phyloP scores from a whole-genome alignment of 176 grass and related monocot genomes.

The Juncus inflexus region DNA sequence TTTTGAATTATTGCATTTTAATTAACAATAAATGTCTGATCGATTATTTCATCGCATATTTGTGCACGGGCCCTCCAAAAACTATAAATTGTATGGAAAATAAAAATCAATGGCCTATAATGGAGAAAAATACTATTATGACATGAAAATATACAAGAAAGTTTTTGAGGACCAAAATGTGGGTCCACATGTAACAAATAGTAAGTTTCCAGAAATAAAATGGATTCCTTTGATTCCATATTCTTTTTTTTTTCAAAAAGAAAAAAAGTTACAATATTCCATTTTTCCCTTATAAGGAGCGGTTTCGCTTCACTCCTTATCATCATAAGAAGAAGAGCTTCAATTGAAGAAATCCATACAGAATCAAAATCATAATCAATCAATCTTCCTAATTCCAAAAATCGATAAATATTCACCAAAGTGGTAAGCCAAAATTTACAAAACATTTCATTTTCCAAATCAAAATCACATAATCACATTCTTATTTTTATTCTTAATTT shows the following conservation, averaged over 20 bases:
- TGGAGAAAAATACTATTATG: too few relatives aligned
- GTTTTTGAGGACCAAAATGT: too few relatives aligned
- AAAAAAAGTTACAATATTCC: constrained; percentile 58
- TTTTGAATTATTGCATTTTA: too few relatives aligned
- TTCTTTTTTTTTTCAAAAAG: constrained; percentile 15
- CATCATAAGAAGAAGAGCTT: constrained; percentile 51
- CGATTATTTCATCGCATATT: too few relatives aligned
- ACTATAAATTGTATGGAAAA: too few relatives aligned
- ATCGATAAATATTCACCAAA: neutral
- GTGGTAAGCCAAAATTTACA: too few relatives aligned
- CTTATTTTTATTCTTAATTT: neutral
- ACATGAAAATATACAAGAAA: too few relatives aligned
- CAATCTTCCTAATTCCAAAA: constrained; percentile 2
- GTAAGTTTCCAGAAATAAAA: constrained; percentile 30
- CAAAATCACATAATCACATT: neutral
- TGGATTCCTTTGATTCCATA: constrained; percentile 44
- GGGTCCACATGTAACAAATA: too few relatives aligned
- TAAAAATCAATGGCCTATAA: too few relatives aligned
- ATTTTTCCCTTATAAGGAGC: constrained; percentile 78
- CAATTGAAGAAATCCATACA: constrained; percentile 8
- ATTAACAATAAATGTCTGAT: too few relatives aligned
- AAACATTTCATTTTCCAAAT: too few relatives aligned
- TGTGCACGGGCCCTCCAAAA: too few relatives aligned
- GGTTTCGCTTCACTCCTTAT: constrained; percentile 48
- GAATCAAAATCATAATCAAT: neutral